Conservation (phyloP, 352 stramenopile genomes). For the Pythium sukuiense region DNA sequence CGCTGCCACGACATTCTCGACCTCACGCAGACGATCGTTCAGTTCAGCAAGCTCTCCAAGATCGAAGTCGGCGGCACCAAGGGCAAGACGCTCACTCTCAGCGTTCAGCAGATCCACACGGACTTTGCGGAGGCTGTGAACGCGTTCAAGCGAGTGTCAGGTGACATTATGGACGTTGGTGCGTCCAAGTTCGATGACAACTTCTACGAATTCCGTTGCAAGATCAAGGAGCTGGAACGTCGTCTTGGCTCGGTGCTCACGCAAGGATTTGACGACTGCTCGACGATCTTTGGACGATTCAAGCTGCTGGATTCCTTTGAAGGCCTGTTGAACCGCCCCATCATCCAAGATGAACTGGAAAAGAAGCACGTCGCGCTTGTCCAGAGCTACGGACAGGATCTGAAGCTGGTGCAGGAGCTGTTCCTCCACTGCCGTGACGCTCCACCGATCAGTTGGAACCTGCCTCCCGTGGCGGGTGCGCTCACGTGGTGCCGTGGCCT, state of each 20-base stretch:
- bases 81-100: conserved; percentile 93
- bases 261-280: conserved; percentile 97
- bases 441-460: conserved; percentile 94
- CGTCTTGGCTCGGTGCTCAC: conserved; percentile 95
- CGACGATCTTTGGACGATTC: conserved; percentile 97
- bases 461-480: conserved; percentile 94
- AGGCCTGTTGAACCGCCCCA: conserved; percentile 92
- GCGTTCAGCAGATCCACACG: conserved; percentile 94
- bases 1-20: conserved; percentile 98
- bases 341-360: conserved; percentile 96
- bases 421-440: conserved; percentile 94
- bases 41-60: conserved; percentile 98
- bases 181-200: conserved; percentile 97
- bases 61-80: conserved; percentile 98
- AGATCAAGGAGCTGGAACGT: conserved; percentile 98
- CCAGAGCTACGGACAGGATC: conserved; percentile 94
- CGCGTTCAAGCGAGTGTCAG: conserved; percentile 94
- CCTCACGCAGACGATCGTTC: conserved; percentile 97
- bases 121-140: conserved; percentile 95
- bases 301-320: conserved; percentile 98
- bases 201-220: conserved; percentile 97
- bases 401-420: conserved; percentile 97
- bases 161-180: conserved; percentile 98
- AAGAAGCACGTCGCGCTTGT: conserved; percentile 97
- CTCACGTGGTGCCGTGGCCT: conserved; percentile 96